These are phyloP conservation scores for Evernia prunastri DNA, from an alignment of 495 filamentous ascomycete species.

Conservation along the genomic window DNA sequence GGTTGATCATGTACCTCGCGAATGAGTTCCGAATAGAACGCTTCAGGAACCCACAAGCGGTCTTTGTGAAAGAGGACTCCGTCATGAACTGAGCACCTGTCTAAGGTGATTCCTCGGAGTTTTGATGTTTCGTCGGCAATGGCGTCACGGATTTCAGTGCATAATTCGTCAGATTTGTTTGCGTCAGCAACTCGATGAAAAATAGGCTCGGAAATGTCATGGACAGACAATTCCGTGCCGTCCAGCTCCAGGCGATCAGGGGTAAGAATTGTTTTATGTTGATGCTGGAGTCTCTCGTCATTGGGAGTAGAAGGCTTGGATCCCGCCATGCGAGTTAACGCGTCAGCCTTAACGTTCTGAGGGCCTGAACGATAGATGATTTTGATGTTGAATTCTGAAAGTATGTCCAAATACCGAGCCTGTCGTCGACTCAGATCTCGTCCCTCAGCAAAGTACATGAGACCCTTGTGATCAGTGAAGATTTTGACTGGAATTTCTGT, in stretches of 20 bases:
- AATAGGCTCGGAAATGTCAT: not conserved
- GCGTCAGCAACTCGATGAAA: not conserved
- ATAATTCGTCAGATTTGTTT: not conserved
- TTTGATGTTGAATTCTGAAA: constrained; percentile 28
- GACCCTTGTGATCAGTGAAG: constrained; percentile 25
- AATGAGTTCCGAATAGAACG: not conserved
- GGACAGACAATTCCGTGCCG: not conserved
- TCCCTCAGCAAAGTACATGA: constrained; percentile 29
- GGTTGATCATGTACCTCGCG: constrained; percentile 4
- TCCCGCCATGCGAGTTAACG: constrained; percentile 19
- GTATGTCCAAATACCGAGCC: too few species aligned
- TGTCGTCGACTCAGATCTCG: too few species aligned
- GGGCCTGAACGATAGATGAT: constrained; percentile 29
- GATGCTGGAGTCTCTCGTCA: not conserved
- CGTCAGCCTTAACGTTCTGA: constrained; percentile 21
- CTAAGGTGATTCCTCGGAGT: not conserved
- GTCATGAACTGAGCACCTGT: not conserved
- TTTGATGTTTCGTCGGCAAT: not conserved
- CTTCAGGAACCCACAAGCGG: not conserved
- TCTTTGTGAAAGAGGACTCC: not conserved
- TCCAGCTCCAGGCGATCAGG: not conserved
- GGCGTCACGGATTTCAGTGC: not conserved
- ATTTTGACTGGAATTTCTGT: constrained; percentile 15
- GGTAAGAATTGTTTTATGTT: not conserved
- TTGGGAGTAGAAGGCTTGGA: not conserved